Evolutionary conservation across 305 asterid genomes (phyloP).

Genomic region (Fraxinus platypoda): DNA sequence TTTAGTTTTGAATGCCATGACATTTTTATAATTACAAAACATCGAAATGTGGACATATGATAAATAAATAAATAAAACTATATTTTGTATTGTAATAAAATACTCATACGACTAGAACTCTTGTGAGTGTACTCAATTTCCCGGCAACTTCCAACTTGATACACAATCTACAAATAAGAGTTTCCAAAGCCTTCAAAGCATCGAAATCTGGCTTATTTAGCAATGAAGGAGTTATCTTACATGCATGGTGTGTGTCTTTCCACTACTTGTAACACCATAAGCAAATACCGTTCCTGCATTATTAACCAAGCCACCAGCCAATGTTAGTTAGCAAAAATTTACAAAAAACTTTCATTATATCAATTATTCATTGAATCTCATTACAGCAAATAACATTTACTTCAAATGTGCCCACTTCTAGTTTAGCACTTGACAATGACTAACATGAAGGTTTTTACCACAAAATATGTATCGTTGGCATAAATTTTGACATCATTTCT

Average conservation of each 20-base stretch:
- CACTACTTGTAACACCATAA: conserved; percentile 99
- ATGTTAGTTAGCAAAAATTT: conserved; percentile 20
- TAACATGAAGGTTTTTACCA: conserved; percentile 18
- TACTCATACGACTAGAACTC: not conserved
- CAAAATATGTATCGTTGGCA: conserved; percentile 12
- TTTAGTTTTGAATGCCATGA: conserved; percentile 19
- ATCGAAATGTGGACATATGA: conserved; percentile 7
- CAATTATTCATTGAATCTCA: conserved; percentile 1
- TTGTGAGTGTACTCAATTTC: conserved; percentile 7
- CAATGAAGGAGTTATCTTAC: conserved; percentile 51
- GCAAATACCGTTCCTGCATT: conserved; percentile 98
- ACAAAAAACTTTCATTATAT: not conserved
- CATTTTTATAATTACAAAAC: conserved; percentile 5
- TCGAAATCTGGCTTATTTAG: not conserved
- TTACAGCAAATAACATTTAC: conserved; percentile 17
- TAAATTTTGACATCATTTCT: not conserved
- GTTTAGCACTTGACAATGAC: conserved; percentile 16
- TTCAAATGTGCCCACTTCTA: not conserved
- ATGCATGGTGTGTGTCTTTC: conserved; percentile 99
- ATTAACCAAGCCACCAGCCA: conserved; percentile 21
- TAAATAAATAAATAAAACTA: conserved; percentile 5
- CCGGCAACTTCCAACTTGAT: conserved; percentile 1
- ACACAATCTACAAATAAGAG: conserved; percentile 10
- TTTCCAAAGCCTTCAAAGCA: conserved; percentile 20
- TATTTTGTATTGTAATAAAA: not conserved